Conservation (phyloP, 2,329 filamentous ascomycete species). For the Fusarium heterosporum region DNA sequence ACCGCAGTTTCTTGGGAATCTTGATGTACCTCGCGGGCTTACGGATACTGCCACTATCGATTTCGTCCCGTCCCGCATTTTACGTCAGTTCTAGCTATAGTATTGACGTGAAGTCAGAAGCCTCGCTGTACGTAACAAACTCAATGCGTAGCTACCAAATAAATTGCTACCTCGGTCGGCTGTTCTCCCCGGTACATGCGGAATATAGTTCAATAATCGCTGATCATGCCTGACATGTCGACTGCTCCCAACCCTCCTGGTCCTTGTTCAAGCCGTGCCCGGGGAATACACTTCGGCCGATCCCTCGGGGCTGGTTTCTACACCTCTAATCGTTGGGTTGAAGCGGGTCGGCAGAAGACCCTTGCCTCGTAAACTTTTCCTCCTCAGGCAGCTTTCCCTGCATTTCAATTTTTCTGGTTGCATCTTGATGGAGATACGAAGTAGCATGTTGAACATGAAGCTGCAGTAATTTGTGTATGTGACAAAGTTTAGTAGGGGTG, state of each 20-base stretch:
- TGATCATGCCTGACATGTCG: slow-evolving; percentile 2
- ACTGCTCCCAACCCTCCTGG: neutral
- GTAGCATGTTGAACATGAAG: neutral
- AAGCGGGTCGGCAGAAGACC: neutral
- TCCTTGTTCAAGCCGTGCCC: slow-evolving; percentile 5
- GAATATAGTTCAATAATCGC: slow-evolving; percentile 4
- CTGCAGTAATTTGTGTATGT: neutral
- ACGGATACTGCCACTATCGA: neutral
- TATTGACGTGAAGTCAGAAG: slow-evolving; percentile 3
- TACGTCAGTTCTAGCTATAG: slow-evolving; percentile 8
- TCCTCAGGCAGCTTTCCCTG: neutral
- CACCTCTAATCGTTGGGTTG: neutral
- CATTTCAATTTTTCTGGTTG: neutral
- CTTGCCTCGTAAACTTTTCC: slow-evolving; percentile 11
- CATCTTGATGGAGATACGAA: neutral
- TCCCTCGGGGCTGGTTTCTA: slow-evolving; percentile 12
- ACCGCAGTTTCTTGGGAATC: slow-evolving; percentile 6
- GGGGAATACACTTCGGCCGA: slow-evolving; percentile 24
- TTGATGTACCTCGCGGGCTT: neutral
- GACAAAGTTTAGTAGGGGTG: neutral
- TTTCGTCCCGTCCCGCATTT: slow-evolving; percentile 14
- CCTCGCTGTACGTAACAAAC: slow-evolving; percentile 7
- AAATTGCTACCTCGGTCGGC: neutral
- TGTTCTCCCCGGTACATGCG: neutral
- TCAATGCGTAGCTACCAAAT: slow-evolving; percentile 7